Evolutionary conservation across 1,284 basidiomycete species (phyloP).

Genomic region (Cryptococcus sp.): DNA sequence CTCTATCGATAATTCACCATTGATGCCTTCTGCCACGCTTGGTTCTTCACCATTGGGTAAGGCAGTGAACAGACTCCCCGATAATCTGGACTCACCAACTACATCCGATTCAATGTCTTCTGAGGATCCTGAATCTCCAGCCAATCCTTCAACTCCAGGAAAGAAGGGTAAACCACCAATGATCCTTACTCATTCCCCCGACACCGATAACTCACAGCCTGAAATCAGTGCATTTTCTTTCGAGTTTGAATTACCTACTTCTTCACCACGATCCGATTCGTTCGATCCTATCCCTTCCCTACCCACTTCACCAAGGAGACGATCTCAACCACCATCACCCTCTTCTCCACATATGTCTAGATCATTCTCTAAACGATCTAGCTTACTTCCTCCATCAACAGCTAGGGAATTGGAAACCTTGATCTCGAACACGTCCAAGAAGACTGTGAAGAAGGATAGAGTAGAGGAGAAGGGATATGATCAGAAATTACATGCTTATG

Average conservation of each 20-base stretch:
- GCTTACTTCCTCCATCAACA: slow-evolving; percentile 44
- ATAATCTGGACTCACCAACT: not conserved
- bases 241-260: slow-evolving; percentile 48
- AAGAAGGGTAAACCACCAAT: slow-evolving; percentile 30
- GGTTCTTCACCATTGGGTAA: slow-evolving; percentile 3
- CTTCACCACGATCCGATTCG: slow-evolving; percentile 46
- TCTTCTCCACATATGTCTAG: slow-evolving; percentile 45
- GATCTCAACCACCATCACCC: slow-evolving; percentile 31
- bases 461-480: slow-evolving; percentile 33
- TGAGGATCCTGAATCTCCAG: too few relatives aligned
- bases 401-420: slow-evolving; percentile 38
- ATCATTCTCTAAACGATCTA: slow-evolving; percentile 46
- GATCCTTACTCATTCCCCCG: slow-evolving; percentile 29
- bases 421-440: slow-evolving; percentile 1
- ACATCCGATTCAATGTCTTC: not conserved
- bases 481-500: slow-evolving; percentile 49
- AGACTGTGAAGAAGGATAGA: slow-evolving; percentile 3
- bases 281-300: slow-evolving; percentile 38
- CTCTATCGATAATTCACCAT: too few relatives aligned
- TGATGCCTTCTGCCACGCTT: slow-evolving; percentile 5
- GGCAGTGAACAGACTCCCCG: not conserved
- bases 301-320: slow-evolving; percentile 16
- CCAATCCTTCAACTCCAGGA: too few relatives aligned
- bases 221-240: slow-evolving; percentile 26
- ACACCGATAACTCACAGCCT: not conserved